These are phyloP conservation scores for Ceratobasidium sp. DNA, from an alignment of 1,284 basidiomycete genomes.

Conservation along the genomic window DNA sequence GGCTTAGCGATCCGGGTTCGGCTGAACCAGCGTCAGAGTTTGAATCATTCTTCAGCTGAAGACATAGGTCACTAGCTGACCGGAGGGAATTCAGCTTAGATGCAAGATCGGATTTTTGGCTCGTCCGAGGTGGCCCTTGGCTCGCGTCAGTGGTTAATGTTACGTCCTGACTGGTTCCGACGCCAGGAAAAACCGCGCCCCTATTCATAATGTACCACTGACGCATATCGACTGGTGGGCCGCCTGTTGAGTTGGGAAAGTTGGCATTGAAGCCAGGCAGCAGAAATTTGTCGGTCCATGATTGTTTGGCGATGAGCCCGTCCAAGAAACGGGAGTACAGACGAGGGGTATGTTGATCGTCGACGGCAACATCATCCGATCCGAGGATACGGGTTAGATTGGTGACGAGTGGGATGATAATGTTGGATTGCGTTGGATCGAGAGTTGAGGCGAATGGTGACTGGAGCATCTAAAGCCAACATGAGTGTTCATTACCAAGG, in stretches of 20 bases:
- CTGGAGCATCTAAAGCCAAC: slow-evolving; percentile 69
- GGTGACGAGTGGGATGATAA: slow-evolving; percentile 78
- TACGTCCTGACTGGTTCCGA: not conserved
- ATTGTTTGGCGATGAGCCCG: slow-evolving; percentile 70
- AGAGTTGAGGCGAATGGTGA: slow-evolving; percentile 77
- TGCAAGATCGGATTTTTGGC: not conserved
- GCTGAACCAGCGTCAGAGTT: too few relatives aligned
- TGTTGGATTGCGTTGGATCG: slow-evolving; percentile 71
- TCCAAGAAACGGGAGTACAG: slow-evolving; percentile 85
- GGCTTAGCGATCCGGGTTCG: not conserved
- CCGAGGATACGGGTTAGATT: slow-evolving; percentile 79
- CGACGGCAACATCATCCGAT: slow-evolving; percentile 80
- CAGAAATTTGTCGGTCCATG: slow-evolving; percentile 77
- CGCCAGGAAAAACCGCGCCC: not conserved
- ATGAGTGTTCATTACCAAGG: slow-evolving; percentile 23
- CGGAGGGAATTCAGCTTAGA: not conserved
- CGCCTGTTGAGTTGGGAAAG: slow-evolving; percentile 8
- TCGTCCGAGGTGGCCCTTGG: not conserved
- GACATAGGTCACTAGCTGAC: too few relatives aligned
- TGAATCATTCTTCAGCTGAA: too few relatives aligned
- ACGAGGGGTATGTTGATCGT: slow-evolving; percentile 84
- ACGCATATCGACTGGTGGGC: slow-evolving; percentile 1
- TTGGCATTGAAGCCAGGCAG: slow-evolving; percentile 74
- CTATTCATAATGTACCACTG: slow-evolving; percentile 13
- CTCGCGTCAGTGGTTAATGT: not conserved